Conservation (phyloP, 2,329 filamentous ascomycete species). For the Sporothrix sp. region DNA sequence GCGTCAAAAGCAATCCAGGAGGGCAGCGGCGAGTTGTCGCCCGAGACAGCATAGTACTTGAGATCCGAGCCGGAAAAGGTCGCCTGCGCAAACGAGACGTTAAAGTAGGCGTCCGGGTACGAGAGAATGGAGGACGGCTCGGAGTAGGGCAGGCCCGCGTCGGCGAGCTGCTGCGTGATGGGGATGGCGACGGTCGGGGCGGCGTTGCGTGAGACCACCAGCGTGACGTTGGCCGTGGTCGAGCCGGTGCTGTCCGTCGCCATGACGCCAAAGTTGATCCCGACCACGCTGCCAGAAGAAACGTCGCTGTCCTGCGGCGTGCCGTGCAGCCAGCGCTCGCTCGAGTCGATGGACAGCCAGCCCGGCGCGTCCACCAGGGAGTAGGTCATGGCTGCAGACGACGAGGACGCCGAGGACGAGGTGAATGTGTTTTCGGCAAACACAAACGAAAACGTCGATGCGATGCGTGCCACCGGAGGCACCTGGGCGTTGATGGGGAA, state of each 20-base stretch:
- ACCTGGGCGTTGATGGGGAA: slow-evolving; percentile 82
- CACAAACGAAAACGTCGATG: slow-evolving; percentile 56
- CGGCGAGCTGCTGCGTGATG: slow-evolving; percentile 46
- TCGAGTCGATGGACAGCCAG: slow-evolving; percentile 66
- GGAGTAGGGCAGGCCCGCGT: slow-evolving; percentile 46
- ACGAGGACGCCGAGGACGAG: slow-evolving; percentile 44
- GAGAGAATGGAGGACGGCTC: slow-evolving; percentile 49
- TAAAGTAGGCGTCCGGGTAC: slow-evolving; percentile 43
- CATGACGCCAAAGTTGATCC: slow-evolving; percentile 53
- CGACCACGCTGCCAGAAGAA: slow-evolving; percentile 38
- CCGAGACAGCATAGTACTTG: slow-evolving; percentile 68
- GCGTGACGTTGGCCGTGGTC: slow-evolving; percentile 53
- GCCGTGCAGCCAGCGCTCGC: slow-evolving; percentile 57
- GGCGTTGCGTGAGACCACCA: slow-evolving; percentile 55
- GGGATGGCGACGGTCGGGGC: slow-evolving; percentile 47
- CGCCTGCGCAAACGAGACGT: slow-evolving; percentile 41
- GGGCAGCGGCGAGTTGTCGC: slow-evolving; percentile 71
- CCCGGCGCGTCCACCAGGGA: slow-evolving; percentile 53
- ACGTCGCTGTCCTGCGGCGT: slow-evolving; percentile 50
- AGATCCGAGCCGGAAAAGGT: slow-evolving; percentile 55
- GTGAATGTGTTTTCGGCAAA: slow-evolving; percentile 68
- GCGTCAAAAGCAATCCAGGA: slow-evolving; percentile 75
- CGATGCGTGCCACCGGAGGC: slow-evolving; percentile 64
- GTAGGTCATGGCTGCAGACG: slow-evolving; percentile 46
- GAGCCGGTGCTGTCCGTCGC: slow-evolving; percentile 59